Base-by-base conservation (phyloP, 2,329 filamentous ascomycete species). In the Bipolaris bicolor region DNA sequence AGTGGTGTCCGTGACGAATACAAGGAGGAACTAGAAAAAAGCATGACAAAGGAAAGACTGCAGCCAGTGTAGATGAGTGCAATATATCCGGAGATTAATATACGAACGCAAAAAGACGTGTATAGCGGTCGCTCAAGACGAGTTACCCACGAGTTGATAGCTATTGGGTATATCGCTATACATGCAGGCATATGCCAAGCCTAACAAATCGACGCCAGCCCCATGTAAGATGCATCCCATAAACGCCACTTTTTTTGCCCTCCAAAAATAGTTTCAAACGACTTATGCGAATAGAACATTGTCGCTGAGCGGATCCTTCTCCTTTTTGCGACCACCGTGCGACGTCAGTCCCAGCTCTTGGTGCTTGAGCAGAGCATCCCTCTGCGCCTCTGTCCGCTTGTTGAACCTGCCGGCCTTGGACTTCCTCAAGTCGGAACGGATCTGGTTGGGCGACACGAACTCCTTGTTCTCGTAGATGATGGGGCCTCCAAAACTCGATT, bases 401-500 rank as follows among this genome's bases (percentile, higher is more conserved):
- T 91, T 90, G 80, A 96, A 94, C 66, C 87, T 87, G 47, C 86
- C 85, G 0, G 93, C 91, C 82, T 91, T 92, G 66, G 85, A 82
- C 77, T 86, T 82, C 67, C 91, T 84, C 66, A 96, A 77, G 63
- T 98, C 95, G 39, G 91, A 83, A 65, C 95, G 85, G 63, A 98
- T 87, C 79, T 97, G 91, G 85, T 99, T 99, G 9, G 95, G 95
- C 66, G 90, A 95, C 52, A 99, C 91, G 70, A 97, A 99, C 76
- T 97, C 90, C 83, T 92, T 95, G 82, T 98, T 98, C 82, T 98
- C 92, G 80, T 96, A 99, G 72, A 99, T 96, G 64, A 98, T 92
- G 3, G 95, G 94, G 0, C 95, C 95, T 52, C 94, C 94, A 68
- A 99, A 98, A 60, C 90, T 93, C 41, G 92, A 92, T 76, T 99